phyloP scores from a whole-genome alignment of 176 grass and related monocot genomes.

The Hsuehochloa calcarea region DNA sequence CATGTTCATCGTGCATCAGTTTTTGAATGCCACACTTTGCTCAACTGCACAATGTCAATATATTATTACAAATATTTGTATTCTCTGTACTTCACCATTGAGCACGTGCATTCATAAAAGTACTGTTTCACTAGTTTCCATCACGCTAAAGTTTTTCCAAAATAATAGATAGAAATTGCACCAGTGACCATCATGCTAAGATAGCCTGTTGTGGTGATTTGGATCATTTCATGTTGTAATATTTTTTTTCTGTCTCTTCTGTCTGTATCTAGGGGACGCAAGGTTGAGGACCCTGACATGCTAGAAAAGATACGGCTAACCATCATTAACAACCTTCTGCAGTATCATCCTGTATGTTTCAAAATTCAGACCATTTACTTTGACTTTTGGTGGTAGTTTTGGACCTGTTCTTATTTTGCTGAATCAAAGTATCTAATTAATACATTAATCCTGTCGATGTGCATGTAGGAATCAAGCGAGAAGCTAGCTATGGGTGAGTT shows the following conservation, averaged over 20 bases:
- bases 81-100: neutral
- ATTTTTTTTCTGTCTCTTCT: neutral
- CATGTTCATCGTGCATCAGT: neutral
- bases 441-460: slow-evolving; percentile 2
- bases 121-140: neutral
- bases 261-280: slow-evolving; percentile 65
- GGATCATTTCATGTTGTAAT: slow-evolving; percentile 16
- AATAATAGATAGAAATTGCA: neutral
- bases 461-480: slow-evolving; percentile 88
- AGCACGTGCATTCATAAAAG: neutral
- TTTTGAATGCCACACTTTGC: neutral
- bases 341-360: slow-evolving; percentile 91
- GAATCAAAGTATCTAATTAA: slow-evolving; percentile 19
- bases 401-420: slow-evolving; percentile 2
- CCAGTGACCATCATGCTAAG: neutral
- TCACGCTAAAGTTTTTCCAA: neutral
- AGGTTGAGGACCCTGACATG: slow-evolving; percentile 91
- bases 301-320: slow-evolving; percentile 89
- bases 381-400: neutral
- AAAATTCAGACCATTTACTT: slow-evolving; percentile 12
- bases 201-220: neutral
- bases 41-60: neutral
- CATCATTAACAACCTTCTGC: slow-evolving; percentile 96
- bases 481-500: slow-evolving; percentile 96
- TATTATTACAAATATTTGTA: neutral